Conservation (phyloP, 2,329 filamentous ascomycete species). For the Boeremia lycopersici region DNA sequence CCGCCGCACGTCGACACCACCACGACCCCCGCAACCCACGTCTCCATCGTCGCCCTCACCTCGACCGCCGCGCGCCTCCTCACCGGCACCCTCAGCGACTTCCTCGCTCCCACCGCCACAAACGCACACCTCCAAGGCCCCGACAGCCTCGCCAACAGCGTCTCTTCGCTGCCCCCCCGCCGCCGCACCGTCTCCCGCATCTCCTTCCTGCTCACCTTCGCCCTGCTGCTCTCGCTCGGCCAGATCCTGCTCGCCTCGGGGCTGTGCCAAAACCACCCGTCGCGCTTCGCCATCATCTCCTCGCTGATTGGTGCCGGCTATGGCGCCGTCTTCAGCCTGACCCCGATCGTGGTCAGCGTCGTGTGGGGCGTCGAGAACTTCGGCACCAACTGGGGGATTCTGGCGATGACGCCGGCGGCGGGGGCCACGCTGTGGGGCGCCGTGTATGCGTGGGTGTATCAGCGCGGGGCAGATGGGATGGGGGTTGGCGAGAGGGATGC, state of each 20-base stretch:
- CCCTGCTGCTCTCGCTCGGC: constrained; percentile 72
- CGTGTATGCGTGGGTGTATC: constrained; percentile 83
- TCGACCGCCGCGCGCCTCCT: constrained; percentile 90
- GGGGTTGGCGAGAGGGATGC: constrained; percentile 41
- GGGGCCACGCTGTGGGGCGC: constrained; percentile 90
- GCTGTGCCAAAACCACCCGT: constrained; percentile 71
- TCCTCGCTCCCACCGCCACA: constrained; percentile 70
- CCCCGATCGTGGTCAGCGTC: constrained; percentile 91
- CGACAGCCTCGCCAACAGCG: constrained; percentile 50
- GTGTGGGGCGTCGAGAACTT: constrained; percentile 99
- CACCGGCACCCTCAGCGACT: constrained; percentile 85
- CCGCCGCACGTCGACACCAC: constrained; percentile 61
- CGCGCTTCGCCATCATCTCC: constrained; percentile 85
- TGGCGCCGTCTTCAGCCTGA: constrained; percentile 86
- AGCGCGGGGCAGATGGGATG: constrained; percentile 63
- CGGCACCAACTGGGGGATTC: constrained; percentile 95
- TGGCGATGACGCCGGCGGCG: constrained; percentile 86
- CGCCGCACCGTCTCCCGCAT: constrained; percentile 75
- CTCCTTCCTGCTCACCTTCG: constrained; percentile 77
- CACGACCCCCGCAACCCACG: constrained; percentile 80
- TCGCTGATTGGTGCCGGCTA: constrained; percentile 88
- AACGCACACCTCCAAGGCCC: constrained; percentile 62
- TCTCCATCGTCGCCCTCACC: constrained; percentile 88
- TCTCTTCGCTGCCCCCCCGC: constrained; percentile 43
- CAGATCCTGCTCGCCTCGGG: constrained; percentile 81